Evolutionary conservation across 2,329 filamentous ascomycete genomes (phyloP).

Genomic region (Pseudopithomyces maydicus): DNA sequence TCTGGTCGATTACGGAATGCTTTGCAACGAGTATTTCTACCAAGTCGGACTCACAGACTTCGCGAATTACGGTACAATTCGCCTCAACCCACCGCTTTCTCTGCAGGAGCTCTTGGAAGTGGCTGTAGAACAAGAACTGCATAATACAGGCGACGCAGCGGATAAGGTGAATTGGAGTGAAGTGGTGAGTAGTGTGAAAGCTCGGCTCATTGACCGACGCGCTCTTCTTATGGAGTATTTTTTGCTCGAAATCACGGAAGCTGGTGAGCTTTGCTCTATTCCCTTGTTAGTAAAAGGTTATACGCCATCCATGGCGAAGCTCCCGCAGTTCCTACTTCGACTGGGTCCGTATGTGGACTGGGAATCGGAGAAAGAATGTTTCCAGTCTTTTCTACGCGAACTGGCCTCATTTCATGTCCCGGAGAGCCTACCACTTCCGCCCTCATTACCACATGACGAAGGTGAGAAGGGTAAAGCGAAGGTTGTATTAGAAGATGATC

Average conservation of each 20-base stretch:
- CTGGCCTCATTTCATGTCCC: conserved; percentile 90
- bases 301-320: conserved; percentile 80
- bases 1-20: conserved; percentile 88
- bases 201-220: conserved; percentile 73
- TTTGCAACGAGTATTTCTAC: conserved; percentile 89
- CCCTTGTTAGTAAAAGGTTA: conserved; percentile 90
- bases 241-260: conserved; percentile 76
- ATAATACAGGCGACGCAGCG: conserved; percentile 43
- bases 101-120: conserved; percentile 73
- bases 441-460: conserved; percentile 43
- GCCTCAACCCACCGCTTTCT: conserved; percentile 75
- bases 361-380: conserved; percentile 83
- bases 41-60: conserved; percentile 95
- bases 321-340: conserved; percentile 85
- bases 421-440: conserved; percentile 71
- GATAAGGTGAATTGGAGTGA: conserved; percentile 69
- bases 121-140: conserved; percentile 73
- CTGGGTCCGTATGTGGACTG: conserved; percentile 89
- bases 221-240: conserved; percentile 96
- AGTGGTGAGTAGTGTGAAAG: conserved; percentile 68
- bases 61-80: conserved; percentile 87
- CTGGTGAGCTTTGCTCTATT: conserved; percentile 77
- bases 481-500: conserved; percentile 41
- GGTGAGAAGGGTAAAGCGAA: conserved; percentile 40
- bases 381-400: conserved; percentile 82